Conservation (phyloP, 2,329 filamentous ascomycete species). For the Mycosphaerella arachidis region DNA sequence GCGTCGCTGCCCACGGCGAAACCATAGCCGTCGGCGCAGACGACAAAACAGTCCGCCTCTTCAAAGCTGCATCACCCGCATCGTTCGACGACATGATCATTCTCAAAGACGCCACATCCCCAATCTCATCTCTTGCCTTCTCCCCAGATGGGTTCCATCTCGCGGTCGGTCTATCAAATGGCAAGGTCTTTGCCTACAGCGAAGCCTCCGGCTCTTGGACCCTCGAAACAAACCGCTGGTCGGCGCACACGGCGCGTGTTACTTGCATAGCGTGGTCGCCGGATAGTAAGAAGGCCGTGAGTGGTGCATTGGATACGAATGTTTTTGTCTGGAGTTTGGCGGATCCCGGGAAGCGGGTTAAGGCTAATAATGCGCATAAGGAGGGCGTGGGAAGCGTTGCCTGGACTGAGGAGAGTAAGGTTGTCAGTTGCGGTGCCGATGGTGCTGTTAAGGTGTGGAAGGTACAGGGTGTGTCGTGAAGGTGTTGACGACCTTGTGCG, state of each 20-base stretch:
- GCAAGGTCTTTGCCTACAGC: slow-evolving; percentile 82
- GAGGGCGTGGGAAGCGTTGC: slow-evolving; percentile 86
- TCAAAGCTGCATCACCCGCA: slow-evolving; percentile 54
- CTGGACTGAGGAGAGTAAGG: slow-evolving; percentile 65
- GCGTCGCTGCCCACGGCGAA: slow-evolving; percentile 64
- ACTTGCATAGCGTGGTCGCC: slow-evolving; percentile 72
- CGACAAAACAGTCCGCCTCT: slow-evolving; percentile 71
- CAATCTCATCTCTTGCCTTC: slow-evolving; percentile 77
- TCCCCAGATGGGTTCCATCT: slow-evolving; percentile 71
- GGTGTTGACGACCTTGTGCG: neutral
- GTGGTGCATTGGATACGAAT: slow-evolving; percentile 84
- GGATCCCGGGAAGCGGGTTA: slow-evolving; percentile 78
- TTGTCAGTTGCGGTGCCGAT: slow-evolving; percentile 80
- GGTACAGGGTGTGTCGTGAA: slow-evolving; percentile 46
- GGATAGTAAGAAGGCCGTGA: slow-evolving; percentile 71
- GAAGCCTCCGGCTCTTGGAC: slow-evolving; percentile 46
- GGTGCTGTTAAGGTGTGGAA: slow-evolving; percentile 88
- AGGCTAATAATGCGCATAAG: slow-evolving; percentile 86
- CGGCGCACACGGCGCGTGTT: slow-evolving; percentile 64
- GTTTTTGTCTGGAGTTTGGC: slow-evolving; percentile 85
- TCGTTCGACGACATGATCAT: slow-evolving; percentile 49
- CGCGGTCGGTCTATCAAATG: slow-evolving; percentile 75
- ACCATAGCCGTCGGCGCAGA: slow-evolving; percentile 73
- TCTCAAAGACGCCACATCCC: slow-evolving; percentile 64
- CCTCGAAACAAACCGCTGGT: slow-evolving; percentile 75